A percentile compares a stretch with the other conserved stretches of the same genome.
These are phyloP conservation scores for Actinidia chinensis DNA, from an alignment of 179 eudicot genomes.

Conservation along the genomic window DNA sequence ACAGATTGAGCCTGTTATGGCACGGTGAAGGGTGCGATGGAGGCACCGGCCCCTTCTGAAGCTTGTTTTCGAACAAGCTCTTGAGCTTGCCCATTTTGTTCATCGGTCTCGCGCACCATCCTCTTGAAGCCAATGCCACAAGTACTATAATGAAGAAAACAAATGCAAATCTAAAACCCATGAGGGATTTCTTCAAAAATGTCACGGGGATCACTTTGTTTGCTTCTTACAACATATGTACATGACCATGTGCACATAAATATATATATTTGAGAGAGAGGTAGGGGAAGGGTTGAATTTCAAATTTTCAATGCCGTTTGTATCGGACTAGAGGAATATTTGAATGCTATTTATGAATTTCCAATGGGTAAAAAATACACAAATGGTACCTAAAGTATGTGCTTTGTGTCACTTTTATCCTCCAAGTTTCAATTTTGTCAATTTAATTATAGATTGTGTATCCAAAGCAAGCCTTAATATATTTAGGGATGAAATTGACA, in stretches of 20 bases:
- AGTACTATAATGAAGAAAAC: conserved; percentile 17
- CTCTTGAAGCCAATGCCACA: conserved; percentile 19
- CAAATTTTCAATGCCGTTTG: conserved; percentile 21
- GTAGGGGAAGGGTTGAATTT: conserved; percentile 8
- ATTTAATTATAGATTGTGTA: too few species aligned
- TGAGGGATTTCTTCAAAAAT: neutral
- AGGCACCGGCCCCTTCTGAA: conserved; percentile 32
- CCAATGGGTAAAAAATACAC: too few species aligned
- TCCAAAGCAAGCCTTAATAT: too few species aligned
- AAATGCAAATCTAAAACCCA: too few species aligned
- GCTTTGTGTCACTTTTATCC: too few species aligned
- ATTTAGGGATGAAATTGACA: too few species aligned
- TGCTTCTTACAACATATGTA: neutral
- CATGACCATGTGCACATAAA: neutral
- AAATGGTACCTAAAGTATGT: too few species aligned
- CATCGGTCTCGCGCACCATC: conserved; percentile 18
- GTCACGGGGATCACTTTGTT: neutral
- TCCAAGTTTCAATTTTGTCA: too few species aligned
- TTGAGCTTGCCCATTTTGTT: neutral
- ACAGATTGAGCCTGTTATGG: conserved; percentile 33
- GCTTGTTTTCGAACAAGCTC: conserved; percentile 17
- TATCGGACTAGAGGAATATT: conserved; percentile 16
- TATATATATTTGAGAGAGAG: neutral
- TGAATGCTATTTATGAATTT: neutral
- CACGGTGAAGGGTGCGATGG: conserved; percentile 26